Percentiles rank a stretch among this genome's conserved stretches.
phyloP scores from a whole-genome alignment of 805 yeast genomes.

The Starmerella bacillaris region DNA sequence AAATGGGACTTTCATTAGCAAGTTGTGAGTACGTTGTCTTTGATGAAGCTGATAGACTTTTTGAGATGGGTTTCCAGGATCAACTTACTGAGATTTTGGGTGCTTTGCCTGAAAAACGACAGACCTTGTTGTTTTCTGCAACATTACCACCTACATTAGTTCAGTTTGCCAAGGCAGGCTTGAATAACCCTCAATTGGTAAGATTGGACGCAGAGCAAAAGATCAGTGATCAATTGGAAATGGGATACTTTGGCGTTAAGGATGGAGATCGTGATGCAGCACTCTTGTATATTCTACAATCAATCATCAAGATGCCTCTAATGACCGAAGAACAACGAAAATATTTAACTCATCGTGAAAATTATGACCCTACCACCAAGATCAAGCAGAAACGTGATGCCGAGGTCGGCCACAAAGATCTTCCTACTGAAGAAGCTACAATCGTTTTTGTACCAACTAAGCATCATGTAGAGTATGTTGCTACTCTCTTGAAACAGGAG shows the following conservation, averaged over 20 bases:
- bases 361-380: slow-evolving; percentile 29
- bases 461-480: slow-evolving; percentile 89
- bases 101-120: slow-evolving; percentile 64
- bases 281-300: slow-evolving; percentile 55
- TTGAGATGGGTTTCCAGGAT: slow-evolving; percentile 91
- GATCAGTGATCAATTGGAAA: slow-evolving; percentile 74
- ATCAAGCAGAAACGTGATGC: slow-evolving; percentile 31
- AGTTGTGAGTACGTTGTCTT: slow-evolving; percentile 80
- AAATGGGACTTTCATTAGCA: slow-evolving; percentile 73
- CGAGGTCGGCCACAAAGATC: slow-evolving; percentile 60
- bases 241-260: slow-evolving; percentile 70
- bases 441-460: slow-evolving; percentile 90
- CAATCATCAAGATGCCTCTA: slow-evolving; percentile 65
- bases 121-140: slow-evolving; percentile 81
- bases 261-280: slow-evolving; percentile 81
- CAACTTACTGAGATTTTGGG: slow-evolving; percentile 79
- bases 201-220: slow-evolving; percentile 86
- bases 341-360: slow-evolving; percentile 33
- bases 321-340: slow-evolving; percentile 53
- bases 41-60: slow-evolving; percentile 92
- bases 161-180: slow-evolving; percentile 94
- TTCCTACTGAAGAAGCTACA: slow-evolving; percentile 75
- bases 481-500: slow-evolving; percentile 47
- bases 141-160: slow-evolving; percentile 83
- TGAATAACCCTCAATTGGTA: slow-evolving; percentile 78